Percentiles rank a stretch among this genome's conserved stretches.
Evolutionary conservation across 805 yeast genomes (phyloP).

Genomic region (Scheffersomyces stipitis): DNA sequence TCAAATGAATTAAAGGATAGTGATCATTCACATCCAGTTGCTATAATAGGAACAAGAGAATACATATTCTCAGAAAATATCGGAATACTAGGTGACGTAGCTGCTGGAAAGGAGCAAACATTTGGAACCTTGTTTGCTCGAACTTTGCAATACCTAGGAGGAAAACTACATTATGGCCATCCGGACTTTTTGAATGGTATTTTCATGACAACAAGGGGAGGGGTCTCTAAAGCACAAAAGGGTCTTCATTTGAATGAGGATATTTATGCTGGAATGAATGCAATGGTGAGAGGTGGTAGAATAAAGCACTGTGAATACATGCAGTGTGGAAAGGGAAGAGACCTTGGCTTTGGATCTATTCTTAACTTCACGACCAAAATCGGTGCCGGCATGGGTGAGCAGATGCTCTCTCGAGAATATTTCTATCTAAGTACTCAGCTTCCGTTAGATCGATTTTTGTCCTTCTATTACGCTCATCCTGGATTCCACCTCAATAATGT

Average conservation of each 20-base stretch:
- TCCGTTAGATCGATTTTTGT: constrained; percentile 73
- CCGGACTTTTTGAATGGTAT: constrained; percentile 77
- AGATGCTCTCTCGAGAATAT: constrained; percentile 78
- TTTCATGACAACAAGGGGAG: constrained; percentile 83
- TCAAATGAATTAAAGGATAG: constrained; percentile 12
- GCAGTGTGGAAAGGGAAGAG: constrained; percentile 87
- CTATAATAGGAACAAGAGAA: constrained; percentile 81
- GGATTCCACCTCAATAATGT: constrained; percentile 83
- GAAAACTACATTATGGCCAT: constrained; percentile 83
- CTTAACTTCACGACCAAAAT: constrained; percentile 80
- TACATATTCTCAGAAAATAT: constrained; percentile 80
- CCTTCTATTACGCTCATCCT: constrained; percentile 83
- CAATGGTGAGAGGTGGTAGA: constrained; percentile 75
- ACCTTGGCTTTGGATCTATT: constrained; percentile 80
- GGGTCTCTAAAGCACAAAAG: constrained; percentile 82
- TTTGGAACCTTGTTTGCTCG: constrained; percentile 84
- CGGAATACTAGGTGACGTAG: constrained; percentile 81
- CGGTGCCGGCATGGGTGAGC: constrained; percentile 92
- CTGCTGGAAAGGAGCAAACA: constrained; percentile 87
- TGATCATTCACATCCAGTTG: constrained; percentile 55
- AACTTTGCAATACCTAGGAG: constrained; percentile 78
- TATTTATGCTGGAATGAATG: constrained; percentile 85
- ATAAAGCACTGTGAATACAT: constrained; percentile 80
- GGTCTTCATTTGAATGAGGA: constrained; percentile 84
- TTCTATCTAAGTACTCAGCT: constrained; percentile 75